Base-by-base conservation (phyloP, 2,329 filamentous ascomycete genomes). In the Trichophyton simii region DNA sequence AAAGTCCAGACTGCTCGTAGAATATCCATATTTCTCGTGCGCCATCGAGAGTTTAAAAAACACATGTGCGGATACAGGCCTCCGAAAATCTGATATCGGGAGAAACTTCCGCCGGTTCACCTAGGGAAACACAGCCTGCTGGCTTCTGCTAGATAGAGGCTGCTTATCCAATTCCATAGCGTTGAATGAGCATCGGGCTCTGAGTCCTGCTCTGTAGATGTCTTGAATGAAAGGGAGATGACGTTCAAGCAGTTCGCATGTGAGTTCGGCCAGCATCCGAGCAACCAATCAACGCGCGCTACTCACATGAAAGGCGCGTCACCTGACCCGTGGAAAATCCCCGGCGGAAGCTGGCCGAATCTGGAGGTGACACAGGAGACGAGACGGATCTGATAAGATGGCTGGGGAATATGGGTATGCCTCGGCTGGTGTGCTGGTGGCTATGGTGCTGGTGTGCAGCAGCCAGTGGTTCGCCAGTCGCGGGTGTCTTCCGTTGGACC, bases 231-330 rank as follows among this genome's bases (percentile, higher is more conserved):
- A 44, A 44, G 6, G n/a, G 44, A 28, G 28, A 55, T 55, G 52
- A 55, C 52, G 52, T 55, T 55, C 28, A 36, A 28, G 15, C 20
- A 20, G 52, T 55, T 55, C 52, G 52, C 52, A 55, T 55, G 52
- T 55, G 52, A 46, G 36, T 46, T 58, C 57, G 57, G 57, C 36
- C 36, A 58, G 57, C 36, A 58, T 58, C 57, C 57, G 57, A 46
- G 42, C 7, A 22, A 13, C 57, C 57, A 58, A 58, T 58, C n/a
- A 58, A 20, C 9, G 25, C 20, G 36, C 22, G 34, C 57, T n/a
- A 36, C 57, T 58, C 57, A 58, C 57, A 58, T 58, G 57, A 28
- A 55, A 55, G 22, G 57, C 54, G 36, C 25, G 36, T 58, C 57
- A 58, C 57, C 36, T 58, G 57, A 58, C 41, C 36, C 28, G 11